Evolutionary conservation across 768 basidiomycete genomes (phyloP), one percentile per base, ranked within the genome.

Genomic region (Clavulina sp.): DNA sequence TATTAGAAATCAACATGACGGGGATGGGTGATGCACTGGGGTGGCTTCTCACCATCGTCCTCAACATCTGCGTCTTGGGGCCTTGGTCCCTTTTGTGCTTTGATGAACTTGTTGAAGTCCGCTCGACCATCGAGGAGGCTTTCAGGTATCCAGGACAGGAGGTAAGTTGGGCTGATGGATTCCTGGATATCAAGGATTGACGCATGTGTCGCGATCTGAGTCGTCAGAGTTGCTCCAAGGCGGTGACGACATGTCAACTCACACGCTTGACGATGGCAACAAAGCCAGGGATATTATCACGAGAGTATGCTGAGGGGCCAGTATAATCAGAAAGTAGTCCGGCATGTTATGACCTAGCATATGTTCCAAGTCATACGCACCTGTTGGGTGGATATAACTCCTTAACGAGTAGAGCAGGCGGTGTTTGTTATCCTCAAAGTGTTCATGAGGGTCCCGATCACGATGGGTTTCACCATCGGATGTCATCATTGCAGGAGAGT

Each of bases 271-370:
- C 91, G 52, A 99, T 72, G 16, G 84, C 80, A 4, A 91, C 79
- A 63, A 93, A 97, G 1, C 95, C 95, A 2, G 87, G 78, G 32
- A 96, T 85, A 64, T 96, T 93, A 65, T 97, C 95, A 60, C 83
- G 74, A 2, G 83, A 73, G 63, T 89, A 92, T 2, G 83, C 78
- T 2, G 91, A 93, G 26, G 13, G 43, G 26, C 13, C 9, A 13
- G 26, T n/a, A n/a, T n/a, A n/a, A n/a, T n/a, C n/a, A n/a, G n/a
- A n/a, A n/a, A n/a, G n/a, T n/a, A n/a, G n/a, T n/a, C 13, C 43
- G 1, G 43, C 16, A 46, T 16, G 9, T 13, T 9, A 13, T 16
- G 26, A 46, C 9, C 9, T 26, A 9, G 9, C 9, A 24, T 13
- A 28, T 9, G 9, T 13, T 13, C 9, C 43, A 46, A 26, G 13